Conservation (phyloP, 345 rosid genomes). For the Camelina neglecta region DNA sequence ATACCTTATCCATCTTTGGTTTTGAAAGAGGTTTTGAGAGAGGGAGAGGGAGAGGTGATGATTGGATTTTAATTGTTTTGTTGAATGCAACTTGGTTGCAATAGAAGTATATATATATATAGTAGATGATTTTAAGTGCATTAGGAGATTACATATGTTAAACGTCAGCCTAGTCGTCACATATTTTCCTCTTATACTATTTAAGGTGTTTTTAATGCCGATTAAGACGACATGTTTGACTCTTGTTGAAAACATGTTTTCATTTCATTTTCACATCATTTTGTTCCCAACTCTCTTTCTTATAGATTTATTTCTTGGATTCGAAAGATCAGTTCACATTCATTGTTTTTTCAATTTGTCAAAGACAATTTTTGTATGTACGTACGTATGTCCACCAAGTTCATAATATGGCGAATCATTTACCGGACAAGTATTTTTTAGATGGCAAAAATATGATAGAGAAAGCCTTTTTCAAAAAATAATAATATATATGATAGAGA, state of each 20-base stretch:
- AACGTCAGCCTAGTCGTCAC: slow-evolving; percentile 35
- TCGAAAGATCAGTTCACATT: background rate
- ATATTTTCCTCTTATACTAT: background rate
- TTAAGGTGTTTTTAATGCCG: background rate
- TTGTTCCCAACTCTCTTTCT: background rate
- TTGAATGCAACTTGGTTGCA: slow-evolving; percentile 20
- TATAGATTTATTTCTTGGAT: background rate
- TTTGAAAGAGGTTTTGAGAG: background rate
- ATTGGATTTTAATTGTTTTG: slow-evolving; percentile 21
- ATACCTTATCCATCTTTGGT: slow-evolving; percentile 34
- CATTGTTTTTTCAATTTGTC: background rate
- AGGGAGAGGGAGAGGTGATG: slow-evolving; percentile 16
- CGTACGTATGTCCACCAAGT: slow-evolving; percentile 9
- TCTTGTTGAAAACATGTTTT: slow-evolving; percentile 26
- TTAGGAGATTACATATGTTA: slow-evolving; percentile 2
- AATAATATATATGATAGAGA: too few relatives aligned
- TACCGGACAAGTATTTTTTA: background rate
- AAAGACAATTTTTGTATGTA: slow-evolving; percentile 16
- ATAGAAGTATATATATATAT: background rate
- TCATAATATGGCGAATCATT: background rate
- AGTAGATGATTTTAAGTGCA: slow-evolving; percentile 23
- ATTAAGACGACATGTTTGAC: slow-evolving; percentile 38
- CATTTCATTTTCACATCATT: slow-evolving; percentile 8
- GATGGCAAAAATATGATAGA: background rate
- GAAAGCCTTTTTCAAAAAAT: background rate